phyloP scores from a whole-genome alignment of 371 early-diverging fungal species.

The Thermomucor indicae-seudaticae region DNA sequence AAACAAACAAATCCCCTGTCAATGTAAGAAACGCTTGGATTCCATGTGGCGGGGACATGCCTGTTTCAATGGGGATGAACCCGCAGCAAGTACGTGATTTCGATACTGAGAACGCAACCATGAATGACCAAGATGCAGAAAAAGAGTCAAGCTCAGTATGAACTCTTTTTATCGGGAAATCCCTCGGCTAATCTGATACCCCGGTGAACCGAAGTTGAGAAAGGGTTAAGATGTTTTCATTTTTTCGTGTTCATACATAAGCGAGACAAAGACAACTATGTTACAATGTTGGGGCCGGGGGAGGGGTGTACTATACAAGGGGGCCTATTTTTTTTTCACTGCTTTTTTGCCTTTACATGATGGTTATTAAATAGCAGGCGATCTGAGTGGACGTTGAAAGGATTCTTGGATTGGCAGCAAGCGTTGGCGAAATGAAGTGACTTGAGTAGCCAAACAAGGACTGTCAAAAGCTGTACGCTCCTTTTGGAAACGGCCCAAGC shows the following conservation, averaged over 20 bases:
- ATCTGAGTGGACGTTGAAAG: conserved; percentile 11
- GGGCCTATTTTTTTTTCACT: background rate
- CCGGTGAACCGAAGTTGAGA: background rate
- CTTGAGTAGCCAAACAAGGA: conserved; percentile 26
- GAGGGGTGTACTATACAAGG: too few relatives aligned
- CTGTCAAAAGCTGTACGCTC: conserved; percentile 2
- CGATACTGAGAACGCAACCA: conserved; percentile 4
- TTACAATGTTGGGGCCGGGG: too few relatives aligned
- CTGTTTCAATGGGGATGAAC: conserved; percentile 33
- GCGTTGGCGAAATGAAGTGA: conserved; percentile 29
- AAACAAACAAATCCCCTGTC: conserved; percentile 1
- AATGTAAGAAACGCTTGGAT: background rate
- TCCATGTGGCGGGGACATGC: conserved; percentile 12
- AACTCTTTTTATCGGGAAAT: too few relatives aligned
- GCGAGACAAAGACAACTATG: too few relatives aligned
- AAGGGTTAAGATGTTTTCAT: background rate
- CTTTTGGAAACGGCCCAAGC: conserved; percentile 28
- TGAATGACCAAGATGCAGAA: background rate
- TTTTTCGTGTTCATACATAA: too few relatives aligned
- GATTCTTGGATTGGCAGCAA: conserved; percentile 25
- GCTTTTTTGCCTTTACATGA: background rate
- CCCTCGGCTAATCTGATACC: too few relatives aligned
- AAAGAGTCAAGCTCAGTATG: too few relatives aligned
- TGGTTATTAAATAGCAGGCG: background rate
- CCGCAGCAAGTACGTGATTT: conserved; percentile 26